Evolutionary conservation across 2,329 filamentous ascomycete species (phyloP).

Genomic region (Fusarium sp.): DNA sequence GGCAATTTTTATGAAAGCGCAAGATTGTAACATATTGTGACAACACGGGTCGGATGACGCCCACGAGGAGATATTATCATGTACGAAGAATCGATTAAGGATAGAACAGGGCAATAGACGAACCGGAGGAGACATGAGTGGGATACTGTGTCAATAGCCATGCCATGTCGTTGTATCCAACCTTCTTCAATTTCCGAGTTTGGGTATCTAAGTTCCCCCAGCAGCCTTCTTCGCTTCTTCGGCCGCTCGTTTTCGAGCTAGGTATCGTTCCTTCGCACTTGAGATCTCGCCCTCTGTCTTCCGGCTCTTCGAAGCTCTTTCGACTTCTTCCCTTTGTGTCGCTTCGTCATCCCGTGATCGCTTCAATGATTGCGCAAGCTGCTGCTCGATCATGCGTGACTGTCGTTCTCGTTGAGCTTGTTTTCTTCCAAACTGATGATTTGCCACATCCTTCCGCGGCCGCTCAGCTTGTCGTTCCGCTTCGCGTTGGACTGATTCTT

Average conservation of each 20-base stretch:
- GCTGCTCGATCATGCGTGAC: slow-evolving; percentile 79
- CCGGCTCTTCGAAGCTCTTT: slow-evolving; percentile 74
- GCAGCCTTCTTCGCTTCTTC: slow-evolving; percentile 66
- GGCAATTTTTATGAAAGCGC: background rate
- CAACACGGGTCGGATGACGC: slow-evolving; percentile 15
- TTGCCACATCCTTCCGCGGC: slow-evolving; percentile 50
- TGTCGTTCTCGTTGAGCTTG: slow-evolving; percentile 78
- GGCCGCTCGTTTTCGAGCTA: slow-evolving; percentile 78
- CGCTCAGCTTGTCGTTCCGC: slow-evolving; percentile 38
- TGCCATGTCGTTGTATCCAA: slow-evolving; percentile 14
- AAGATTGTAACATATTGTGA: slow-evolving; percentile 42
- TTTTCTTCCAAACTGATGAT: slow-evolving; percentile 58
- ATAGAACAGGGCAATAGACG: slow-evolving; percentile 34
- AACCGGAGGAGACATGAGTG: slow-evolving; percentile 14
- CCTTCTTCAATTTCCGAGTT: slow-evolving; percentile 17
- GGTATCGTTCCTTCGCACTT: slow-evolving; percentile 80
- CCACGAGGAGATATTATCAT: background rate
- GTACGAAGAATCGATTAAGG: slow-evolving; percentile 12
- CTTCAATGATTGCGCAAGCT: slow-evolving; percentile 77
- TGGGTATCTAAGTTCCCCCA: slow-evolving; percentile 45
- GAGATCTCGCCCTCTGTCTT: slow-evolving; percentile 81
- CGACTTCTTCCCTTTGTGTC: slow-evolving; percentile 68
- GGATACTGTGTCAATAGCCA: slow-evolving; percentile 30
- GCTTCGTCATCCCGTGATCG: slow-evolving; percentile 73
- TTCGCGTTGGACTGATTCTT: slow-evolving; percentile 49